Conservation (phyloP, 2,329 filamentous ascomycete genomes). For the Phoma herbarum region DNA sequence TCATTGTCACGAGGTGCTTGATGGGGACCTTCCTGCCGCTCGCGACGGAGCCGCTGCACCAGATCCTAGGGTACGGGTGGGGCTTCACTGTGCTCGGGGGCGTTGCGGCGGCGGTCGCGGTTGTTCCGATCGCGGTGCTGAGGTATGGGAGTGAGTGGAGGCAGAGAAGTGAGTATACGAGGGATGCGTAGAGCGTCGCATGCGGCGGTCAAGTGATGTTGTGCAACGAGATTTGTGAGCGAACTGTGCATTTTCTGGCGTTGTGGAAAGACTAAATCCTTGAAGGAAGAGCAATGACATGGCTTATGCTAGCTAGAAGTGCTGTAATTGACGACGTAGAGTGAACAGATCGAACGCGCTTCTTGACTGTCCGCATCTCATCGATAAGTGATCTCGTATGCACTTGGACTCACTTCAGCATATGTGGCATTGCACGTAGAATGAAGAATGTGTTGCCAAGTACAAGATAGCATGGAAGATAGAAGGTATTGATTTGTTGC, state of each 20-base stretch:
- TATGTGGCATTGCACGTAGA: not conserved
- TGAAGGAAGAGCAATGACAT: not conserved
- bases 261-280: not conserved
- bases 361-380: not conserved
- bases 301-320: not conserved
- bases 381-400: too few relatives aligned
- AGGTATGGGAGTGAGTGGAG: constrained; percentile 63
- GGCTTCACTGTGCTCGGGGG: constrained; percentile 59
- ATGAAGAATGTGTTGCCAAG: not conserved
- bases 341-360: not conserved
- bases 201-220: not conserved
- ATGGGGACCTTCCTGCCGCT: constrained; percentile 67
- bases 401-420: too few relatives aligned
- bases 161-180: constrained; percentile 60
- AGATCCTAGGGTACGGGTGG: constrained; percentile 61
- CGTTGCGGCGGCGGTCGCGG: constrained; percentile 56
- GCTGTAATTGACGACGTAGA: not conserved
- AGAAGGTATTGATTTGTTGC: not conserved
- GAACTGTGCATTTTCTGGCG: constrained; percentile 7
- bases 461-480: not conserved
- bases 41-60: constrained; percentile 58
- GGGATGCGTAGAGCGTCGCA: constrained; percentile 26
- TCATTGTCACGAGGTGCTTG: constrained; percentile 65
- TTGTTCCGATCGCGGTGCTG: constrained; percentile 62
- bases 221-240: not conserved